Percentiles rank a stretch among this genome's conserved stretches.
phyloP scores from a whole-genome alignment of 768 basidiomycete genomes.

The Lyophyllum atratum region DNA sequence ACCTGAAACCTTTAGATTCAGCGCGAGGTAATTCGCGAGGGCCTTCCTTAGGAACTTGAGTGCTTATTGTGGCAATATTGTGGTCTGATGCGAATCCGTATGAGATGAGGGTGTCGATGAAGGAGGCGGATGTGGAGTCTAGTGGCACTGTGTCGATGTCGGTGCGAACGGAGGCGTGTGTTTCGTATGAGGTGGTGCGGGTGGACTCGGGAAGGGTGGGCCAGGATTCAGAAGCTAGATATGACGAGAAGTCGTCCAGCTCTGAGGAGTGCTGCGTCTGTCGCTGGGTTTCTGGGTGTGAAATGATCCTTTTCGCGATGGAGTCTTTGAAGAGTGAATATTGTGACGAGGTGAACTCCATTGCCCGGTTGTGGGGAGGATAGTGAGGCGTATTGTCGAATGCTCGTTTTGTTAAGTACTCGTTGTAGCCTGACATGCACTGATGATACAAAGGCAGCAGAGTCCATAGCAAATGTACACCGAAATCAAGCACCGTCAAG shows the following conservation, averaged over 20 bases:
- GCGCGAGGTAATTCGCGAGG: constrained; percentile 44
- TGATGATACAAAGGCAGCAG: no score
- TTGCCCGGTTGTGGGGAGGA: neutral
- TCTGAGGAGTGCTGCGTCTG: constrained; percentile 24
- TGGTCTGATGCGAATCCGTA: constrained; percentile 47
- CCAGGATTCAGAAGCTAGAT: constrained; percentile 55
- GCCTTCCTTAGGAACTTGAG: constrained; percentile 40
- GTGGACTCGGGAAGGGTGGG: constrained; percentile 36
- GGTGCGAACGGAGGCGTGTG: constrained; percentile 29
- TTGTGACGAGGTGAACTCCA: constrained; percentile 3
- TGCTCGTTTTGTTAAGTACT: no score
- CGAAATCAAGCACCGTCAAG: no score
- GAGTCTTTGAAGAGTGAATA: constrained; percentile 42
- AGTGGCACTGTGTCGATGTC: constrained; percentile 37
- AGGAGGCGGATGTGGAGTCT: constrained; percentile 39
- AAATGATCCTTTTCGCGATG: constrained; percentile 43
- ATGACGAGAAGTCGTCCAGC: constrained; percentile 55
- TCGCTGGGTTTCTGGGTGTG: constrained; percentile 22
- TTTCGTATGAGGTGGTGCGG: constrained; percentile 40
- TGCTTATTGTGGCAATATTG: constrained; percentile 42
- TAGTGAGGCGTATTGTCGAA: no score
- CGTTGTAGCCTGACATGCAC: no score
- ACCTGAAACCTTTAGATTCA: no score
- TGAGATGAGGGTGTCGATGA: constrained; percentile 51
- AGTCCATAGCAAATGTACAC: no score